These are phyloP conservation scores for Cladosporium sp. DNA, from an alignment of 2,329 filamentous ascomycete genomes.

Conservation along the genomic window DNA sequence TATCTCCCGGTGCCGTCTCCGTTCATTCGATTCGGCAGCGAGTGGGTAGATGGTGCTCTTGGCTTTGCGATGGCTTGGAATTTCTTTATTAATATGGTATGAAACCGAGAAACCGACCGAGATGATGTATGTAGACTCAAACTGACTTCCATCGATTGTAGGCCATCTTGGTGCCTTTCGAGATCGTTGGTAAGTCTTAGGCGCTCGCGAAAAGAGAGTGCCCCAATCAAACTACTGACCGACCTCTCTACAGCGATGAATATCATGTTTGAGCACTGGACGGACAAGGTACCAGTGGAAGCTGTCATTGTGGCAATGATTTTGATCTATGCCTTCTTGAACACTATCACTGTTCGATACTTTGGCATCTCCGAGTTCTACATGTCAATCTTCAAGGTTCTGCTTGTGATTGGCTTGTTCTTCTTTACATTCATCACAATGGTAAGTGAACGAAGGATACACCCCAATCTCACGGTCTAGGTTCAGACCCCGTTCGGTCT, in stretches of 20 bases:
- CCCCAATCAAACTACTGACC: too few relatives aligned
- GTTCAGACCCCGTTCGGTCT: too few relatives aligned
- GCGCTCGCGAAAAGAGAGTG: too few relatives aligned
- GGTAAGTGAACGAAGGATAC: slow-evolving; percentile 5
- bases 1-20: slow-evolving; percentile 74
- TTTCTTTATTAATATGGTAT: slow-evolving; percentile 22
- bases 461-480: too few relatives aligned
- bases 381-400: slow-evolving; percentile 51
- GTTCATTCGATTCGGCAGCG: slow-evolving; percentile 73
- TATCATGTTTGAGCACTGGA: slow-evolving; percentile 19
- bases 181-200: not conserved
- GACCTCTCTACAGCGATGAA: slow-evolving; percentile 6
- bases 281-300: slow-evolving; percentile 21
- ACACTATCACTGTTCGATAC: slow-evolving; percentile 46
- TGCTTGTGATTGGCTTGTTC: slow-evolving; percentile 34
- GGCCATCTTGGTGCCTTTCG: slow-evolving; percentile 14
- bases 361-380: slow-evolving; percentile 52
- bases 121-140: not conserved
- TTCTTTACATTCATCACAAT: slow-evolving; percentile 37
- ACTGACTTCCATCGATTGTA: not conserved
- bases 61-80: slow-evolving; percentile 52
- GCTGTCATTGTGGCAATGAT: slow-evolving; percentile 18
- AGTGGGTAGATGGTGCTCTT: slow-evolving; percentile 73
- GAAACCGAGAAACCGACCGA: not conserved
- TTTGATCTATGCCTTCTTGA: slow-evolving; percentile 31